Evolutionary conservation across 2,329 filamentous ascomycete species (phyloP), one percentile per base, ranked within the genome.

Genomic region (Xylariales sp.): DNA sequence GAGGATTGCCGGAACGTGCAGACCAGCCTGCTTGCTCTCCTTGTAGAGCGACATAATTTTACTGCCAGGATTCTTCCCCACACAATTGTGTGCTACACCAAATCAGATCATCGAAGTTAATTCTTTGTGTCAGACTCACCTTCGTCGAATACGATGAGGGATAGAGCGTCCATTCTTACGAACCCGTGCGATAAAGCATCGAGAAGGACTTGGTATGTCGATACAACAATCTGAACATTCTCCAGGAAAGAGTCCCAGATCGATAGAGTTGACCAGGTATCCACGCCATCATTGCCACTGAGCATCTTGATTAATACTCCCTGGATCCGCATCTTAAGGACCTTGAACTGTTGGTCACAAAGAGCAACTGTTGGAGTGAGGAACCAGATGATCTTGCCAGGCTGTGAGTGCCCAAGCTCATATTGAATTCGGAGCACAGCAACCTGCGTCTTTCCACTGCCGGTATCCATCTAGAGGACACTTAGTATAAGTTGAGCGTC

Each of bases 131-230:
- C n/a, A n/a, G n/a, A n/a, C n/a, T n/a, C 56, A 84, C 86, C 86
- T 78, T 95, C 89, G 54, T 95, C 89, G 51, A 95, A 86, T 0
- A 95, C 74, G 12, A 94, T 63, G 4, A 95, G 66, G 4, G 82
- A 71, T 16, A 95, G 61, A 3, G 67, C 68, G 0, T 67, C 56
- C 52, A 94, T 74, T 2, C 59, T 69, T 2, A 95, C 74, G 56
- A 94, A 94, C 0, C 74, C 85, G 62, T 93, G 86, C 1, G 64
- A 68, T 29, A 94, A 68, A 3, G 86, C 87, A 60, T 94, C 86
- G 3, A 78, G 65, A 10, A 95, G 69, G 2, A 94, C 74, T 45
- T 86, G 81, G 45, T 84, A 81, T 0, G 89, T 93, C 0, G 86
- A 88, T 2, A 95, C 73, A 4, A 94, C 76, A n/a, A 94, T 70